These are phyloP conservation scores for Candida sojae DNA, from an alignment of 1,139 yeast genomes.

Conservation along the genomic window DNA sequence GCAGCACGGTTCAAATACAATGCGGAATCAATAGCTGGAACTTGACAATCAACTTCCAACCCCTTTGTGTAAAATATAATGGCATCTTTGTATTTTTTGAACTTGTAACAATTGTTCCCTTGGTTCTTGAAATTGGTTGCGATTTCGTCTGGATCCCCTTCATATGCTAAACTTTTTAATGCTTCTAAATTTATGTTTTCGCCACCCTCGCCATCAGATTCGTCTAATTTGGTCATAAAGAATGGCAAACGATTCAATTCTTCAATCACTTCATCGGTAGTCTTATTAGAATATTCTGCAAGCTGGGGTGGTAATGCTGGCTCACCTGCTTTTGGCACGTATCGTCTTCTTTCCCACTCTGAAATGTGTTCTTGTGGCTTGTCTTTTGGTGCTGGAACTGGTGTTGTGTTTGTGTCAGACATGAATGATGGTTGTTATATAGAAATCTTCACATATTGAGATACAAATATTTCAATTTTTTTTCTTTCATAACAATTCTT, in stretches of 20 bases:
- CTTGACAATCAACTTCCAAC: conserved; percentile 66
- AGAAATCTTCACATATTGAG: background rate
- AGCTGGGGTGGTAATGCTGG: conserved; percentile 85
- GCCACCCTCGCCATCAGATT: conserved; percentile 75
- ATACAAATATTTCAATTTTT: background rate
- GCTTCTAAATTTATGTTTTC: conserved; percentile 82
- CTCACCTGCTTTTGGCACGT: conserved; percentile 74
- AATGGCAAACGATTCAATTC: conserved; percentile 88
- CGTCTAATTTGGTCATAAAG: conserved; percentile 89
- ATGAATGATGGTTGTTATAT: background rate
- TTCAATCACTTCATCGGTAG: conserved; percentile 73
- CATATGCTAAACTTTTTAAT: conserved; percentile 85
- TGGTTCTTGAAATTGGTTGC: conserved; percentile 89
- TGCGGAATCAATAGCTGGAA: conserved; percentile 54
- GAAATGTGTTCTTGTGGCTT: conserved; percentile 17
- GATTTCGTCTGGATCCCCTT: conserved; percentile 91
- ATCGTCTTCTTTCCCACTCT: conserved; percentile 58
- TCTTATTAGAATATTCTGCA: conserved; percentile 61
- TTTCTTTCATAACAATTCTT: background rate
- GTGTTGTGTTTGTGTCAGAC: background rate
- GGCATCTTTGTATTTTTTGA: conserved; percentile 73
- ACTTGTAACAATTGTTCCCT: conserved; percentile 84
- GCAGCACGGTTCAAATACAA: conserved; percentile 85
- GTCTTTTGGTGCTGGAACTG: background rate
- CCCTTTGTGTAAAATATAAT: conserved; percentile 80